Percentiles rank a stretch among this genome's conserved stretches.
Conservation (phyloP, 225 moss, liverwort and hornwort species). For the Pseudisothecium myosuroides region DNA sequence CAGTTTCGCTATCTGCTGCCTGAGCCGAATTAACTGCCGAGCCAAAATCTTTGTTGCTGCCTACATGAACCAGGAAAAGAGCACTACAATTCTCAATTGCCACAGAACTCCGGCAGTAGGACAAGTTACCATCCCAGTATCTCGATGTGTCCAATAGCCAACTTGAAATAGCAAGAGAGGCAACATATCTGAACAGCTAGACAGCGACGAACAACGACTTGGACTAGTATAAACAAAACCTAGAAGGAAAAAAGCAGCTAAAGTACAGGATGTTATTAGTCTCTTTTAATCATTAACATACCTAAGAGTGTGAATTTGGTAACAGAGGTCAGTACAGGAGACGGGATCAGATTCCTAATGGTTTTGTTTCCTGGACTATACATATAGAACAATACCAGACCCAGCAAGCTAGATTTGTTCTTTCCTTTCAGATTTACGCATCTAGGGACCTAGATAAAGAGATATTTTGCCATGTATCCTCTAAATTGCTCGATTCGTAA, state of each 20-base stretch:
- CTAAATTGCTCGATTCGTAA: not conserved
- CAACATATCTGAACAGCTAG: not conserved
- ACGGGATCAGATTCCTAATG: not conserved
- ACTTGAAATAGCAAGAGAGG: not conserved
- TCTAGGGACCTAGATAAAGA: not conserved
- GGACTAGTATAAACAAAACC: not conserved
- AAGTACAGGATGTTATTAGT: not conserved
- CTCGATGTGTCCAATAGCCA: not conserved
- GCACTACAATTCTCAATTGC: not conserved
- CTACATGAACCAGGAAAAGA: slow-evolving; percentile 18
- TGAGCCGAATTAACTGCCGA: slow-evolving; percentile 81
- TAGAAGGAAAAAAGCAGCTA: not conserved
- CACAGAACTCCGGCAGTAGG: not conserved
- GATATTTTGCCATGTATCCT: not conserved
- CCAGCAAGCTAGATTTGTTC: not conserved
- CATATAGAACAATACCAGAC: not conserved
- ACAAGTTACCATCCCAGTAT: not conserved
- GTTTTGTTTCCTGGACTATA: not conserved
- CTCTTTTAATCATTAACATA: not conserved
- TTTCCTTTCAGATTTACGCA: not conserved
- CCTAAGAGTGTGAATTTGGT: not conserved
- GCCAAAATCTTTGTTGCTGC: slow-evolving; percentile 94
- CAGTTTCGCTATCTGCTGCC: slow-evolving; percentile 86
- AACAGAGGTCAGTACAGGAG: too few relatives aligned
- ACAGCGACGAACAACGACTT: not conserved